Evolutionary conservation across 495 filamentous ascomycete species (phyloP).

Genomic region (Poronia punctata): DNA sequence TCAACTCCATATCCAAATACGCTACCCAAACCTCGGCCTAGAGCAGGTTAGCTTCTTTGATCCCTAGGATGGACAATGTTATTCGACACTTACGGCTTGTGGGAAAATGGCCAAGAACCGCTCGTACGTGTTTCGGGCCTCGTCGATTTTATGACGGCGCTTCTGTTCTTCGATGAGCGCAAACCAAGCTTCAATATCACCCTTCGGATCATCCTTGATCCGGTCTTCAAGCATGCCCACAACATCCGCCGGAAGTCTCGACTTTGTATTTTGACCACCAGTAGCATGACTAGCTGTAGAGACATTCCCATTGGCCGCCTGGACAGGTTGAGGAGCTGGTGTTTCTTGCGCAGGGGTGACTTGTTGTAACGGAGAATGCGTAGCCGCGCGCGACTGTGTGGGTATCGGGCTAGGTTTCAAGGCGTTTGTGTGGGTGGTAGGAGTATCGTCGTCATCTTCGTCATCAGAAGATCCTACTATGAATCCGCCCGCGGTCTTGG

Average conservation of each 20-base stretch:
- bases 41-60: conserved; percentile 25
- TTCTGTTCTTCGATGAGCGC: conserved; percentile 79
- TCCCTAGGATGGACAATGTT: background rate
- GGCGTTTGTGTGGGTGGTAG: conserved; percentile 1
- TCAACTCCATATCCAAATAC: conserved; percentile 81
- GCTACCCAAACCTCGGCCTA: conserved; percentile 86
- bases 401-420: conserved; percentile 14
- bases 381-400: conserved; percentile 7
- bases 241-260: conserved; percentile 60
- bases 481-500: conserved; percentile 72
- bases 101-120: conserved; percentile 84
- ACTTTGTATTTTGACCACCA: conserved; percentile 14
- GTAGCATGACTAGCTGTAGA: conserved; percentile 10
- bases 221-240: conserved; percentile 84
- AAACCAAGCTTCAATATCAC: conserved; percentile 86
- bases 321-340: conserved; percentile 16
- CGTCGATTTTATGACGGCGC: conserved; percentile 71
- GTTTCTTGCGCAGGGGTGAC: conserved; percentile 17
- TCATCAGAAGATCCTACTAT: conserved; percentile 66
- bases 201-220: conserved; percentile 82
- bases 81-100: conserved; percentile 63
- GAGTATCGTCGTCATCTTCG: conserved; percentile 36
- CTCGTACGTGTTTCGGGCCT: conserved; percentile 73
- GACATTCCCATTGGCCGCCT: conserved; percentile 17
- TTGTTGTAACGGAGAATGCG: conserved; percentile 21